These are phyloP conservation scores for Cryptococcus sp. DNA, from an alignment of 1,284 basidiomycete genomes.

Conservation along the genomic window DNA sequence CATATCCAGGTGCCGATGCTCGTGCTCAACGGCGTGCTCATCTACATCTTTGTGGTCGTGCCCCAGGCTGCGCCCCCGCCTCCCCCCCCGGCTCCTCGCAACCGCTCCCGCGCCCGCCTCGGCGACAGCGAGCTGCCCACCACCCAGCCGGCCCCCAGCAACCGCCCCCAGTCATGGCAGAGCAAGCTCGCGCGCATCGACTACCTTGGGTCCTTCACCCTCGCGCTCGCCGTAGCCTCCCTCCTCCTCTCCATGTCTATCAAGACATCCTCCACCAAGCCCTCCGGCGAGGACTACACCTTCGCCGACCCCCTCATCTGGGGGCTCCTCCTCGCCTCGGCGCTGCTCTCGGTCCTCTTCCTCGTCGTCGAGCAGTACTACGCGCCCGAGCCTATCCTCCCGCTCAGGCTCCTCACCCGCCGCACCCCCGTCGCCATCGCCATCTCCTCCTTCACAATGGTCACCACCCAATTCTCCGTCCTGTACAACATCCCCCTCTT, in stretches of 20 bases:
- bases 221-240: constrained; percentile 68
- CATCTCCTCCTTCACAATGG: constrained; percentile 63
- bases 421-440: constrained; percentile 72
- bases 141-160: not conserved
- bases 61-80: constrained; percentile 1
- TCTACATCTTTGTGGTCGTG: constrained; percentile 17
- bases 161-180: constrained; percentile 39
- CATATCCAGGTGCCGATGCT: constrained; percentile 58
- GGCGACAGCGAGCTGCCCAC: not conserved
- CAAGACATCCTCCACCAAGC: constrained; percentile 57
- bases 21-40: constrained; percentile 11
- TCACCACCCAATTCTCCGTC: constrained; percentile 72
- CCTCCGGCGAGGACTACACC: constrained; percentile 27
- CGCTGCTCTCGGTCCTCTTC: constrained; percentile 59
- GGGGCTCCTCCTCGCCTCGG: constrained; percentile 61
- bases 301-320: constrained; percentile 71
- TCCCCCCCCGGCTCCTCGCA: not conserved
- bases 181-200: constrained; percentile 75
- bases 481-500: constrained; percentile 86
- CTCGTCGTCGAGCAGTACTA: constrained; percentile 66
- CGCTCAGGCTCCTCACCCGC: constrained; percentile 63
- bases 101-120: not conserved
- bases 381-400: constrained; percentile 77
- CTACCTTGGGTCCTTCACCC: constrained; percentile 70
- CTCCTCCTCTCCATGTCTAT: constrained; percentile 73